Conservation (phyloP, 1,284 basidiomycete species). For the Ganoderma multipileum region DNA sequence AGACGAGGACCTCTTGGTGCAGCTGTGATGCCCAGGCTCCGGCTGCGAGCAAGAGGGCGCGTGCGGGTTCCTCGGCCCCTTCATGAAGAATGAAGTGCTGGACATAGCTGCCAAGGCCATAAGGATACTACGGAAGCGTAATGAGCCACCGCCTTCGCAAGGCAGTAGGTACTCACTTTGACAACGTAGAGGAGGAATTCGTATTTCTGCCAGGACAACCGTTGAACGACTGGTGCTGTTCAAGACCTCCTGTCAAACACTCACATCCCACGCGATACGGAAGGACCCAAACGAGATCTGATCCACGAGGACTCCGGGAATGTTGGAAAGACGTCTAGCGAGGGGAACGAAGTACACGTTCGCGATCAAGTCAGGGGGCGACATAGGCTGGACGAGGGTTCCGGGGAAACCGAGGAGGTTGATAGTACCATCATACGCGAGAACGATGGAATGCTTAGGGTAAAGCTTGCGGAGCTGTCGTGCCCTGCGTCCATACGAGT, state of each 20-base stretch:
- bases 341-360: constrained; percentile 57
- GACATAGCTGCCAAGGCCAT: constrained; percentile 41
- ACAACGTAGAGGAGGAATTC: constrained; percentile 56
- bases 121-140: constrained; percentile 50
- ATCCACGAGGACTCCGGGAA: constrained; percentile 61
- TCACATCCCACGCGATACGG: constrained; percentile 64
- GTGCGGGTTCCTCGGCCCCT: constrained; percentile 58
- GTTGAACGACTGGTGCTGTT: neutral
- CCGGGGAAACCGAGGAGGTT: constrained; percentile 61
- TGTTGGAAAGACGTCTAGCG: constrained; percentile 47
- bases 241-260: constrained; percentile 23
- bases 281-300: constrained; percentile 61
- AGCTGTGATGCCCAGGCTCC: constrained; percentile 59
- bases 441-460: constrained; percentile 65
- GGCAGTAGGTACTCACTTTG: constrained; percentile 39
- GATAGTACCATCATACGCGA: constrained; percentile 54
- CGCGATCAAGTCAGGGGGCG: constrained; percentile 56
- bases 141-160: neutral
- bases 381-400: constrained; percentile 51
- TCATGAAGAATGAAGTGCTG: constrained; percentile 66
- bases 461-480: constrained; percentile 62
- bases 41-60: constrained; percentile 60
- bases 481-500: constrained; percentile 43
- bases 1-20: constrained; percentile 79
- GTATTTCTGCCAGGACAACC: constrained; percentile 43